A percentile compares a stretch with the other conserved stretches of the same genome.
Conservation (phyloP, 192 early-diverging fungal genomes). For the Coemansia javaensis region DNA sequence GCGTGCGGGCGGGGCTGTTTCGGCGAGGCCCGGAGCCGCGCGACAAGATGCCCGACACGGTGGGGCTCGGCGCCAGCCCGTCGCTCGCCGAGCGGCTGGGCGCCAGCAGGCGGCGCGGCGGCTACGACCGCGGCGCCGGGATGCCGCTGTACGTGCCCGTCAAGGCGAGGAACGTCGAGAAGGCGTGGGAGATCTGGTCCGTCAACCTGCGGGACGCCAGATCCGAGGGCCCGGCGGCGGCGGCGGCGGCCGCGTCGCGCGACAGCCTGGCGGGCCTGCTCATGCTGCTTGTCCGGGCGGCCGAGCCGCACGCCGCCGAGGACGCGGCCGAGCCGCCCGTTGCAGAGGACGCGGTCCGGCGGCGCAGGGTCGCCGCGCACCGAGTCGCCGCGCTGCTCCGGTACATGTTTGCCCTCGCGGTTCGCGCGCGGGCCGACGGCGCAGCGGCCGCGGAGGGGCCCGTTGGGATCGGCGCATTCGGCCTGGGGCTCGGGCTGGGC, state of each 20-base stretch:
- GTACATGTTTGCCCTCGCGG: constrained; percentile 3
- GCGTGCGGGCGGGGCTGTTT: background rate
- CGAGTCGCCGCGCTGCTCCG: constrained; percentile 9
- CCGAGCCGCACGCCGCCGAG: background rate
- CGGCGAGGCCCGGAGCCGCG: background rate
- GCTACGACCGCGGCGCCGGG: constrained; percentile 9
- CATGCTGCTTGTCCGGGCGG: constrained; percentile 9
- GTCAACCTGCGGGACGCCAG: constrained; percentile 5
- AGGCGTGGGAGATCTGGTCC: constrained; percentile 45
- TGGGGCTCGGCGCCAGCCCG: background rate
- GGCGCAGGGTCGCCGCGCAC: constrained; percentile 3
- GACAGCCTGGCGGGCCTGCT: constrained; percentile 13
- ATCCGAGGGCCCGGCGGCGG: background rate
- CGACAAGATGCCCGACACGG: too few species aligned
- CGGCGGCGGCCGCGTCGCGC: too few species aligned
- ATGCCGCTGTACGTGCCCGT: constrained; percentile 35
- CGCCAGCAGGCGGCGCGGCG: constrained; percentile 9
- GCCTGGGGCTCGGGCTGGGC: constrained; percentile 6
- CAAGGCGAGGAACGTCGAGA: constrained; percentile 30
- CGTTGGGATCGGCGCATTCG: background rate
- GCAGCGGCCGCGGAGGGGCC: too few species aligned
- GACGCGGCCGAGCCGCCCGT: background rate
- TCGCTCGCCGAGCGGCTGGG: constrained; percentile 7
- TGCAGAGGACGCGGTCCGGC: background rate
- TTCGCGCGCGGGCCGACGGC: background rate